These are phyloP conservation scores for Elymus sibiricus DNA, from an alignment of 176 grass and related monocot species.

Conservation along the genomic window DNA sequence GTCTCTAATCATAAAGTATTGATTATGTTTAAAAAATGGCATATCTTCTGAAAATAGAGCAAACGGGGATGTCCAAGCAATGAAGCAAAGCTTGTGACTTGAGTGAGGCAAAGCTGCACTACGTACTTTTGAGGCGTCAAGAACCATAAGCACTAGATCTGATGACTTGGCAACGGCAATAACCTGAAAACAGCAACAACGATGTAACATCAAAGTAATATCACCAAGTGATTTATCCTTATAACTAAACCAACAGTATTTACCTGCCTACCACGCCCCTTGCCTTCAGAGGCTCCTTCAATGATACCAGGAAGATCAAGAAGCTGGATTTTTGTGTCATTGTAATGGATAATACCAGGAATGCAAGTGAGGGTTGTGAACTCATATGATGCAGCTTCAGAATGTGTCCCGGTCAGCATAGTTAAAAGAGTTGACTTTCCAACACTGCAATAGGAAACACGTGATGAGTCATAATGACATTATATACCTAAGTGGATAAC, in stretches of 20 bases:
- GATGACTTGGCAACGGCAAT: conserved; percentile 98
- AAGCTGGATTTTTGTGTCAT: conserved; percentile 99
- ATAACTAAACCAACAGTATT: conserved; percentile 6
- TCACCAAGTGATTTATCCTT: background rate
- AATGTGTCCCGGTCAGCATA: conserved; percentile 95
- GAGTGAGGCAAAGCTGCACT: background rate
- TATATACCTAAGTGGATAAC: background rate
- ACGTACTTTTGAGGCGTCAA: conserved; percentile 93
- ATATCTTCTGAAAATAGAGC: background rate
- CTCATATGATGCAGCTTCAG: conserved; percentile 98
- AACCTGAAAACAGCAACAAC: conserved; percentile 61
- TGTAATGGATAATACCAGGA: conserved; percentile 97
- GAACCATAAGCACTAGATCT: conserved; percentile 97
- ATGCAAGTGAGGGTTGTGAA: conserved; percentile 99
- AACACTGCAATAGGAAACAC: conserved; percentile 61
- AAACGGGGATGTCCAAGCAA: conserved; percentile 18
- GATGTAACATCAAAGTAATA: background rate
- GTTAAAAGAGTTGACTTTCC: conserved; percentile 98
- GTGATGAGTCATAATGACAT: conserved; percentile 3
- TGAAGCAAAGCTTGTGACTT: conserved; percentile 9
- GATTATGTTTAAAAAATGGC: background rate
- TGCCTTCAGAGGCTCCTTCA: conserved; percentile 99
- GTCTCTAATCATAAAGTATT: background rate
- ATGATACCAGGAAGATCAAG: conserved; percentile 99
- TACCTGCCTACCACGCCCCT: conserved; percentile 98